Conservation (phyloP, 1,284 basidiomycete species). For the Amylostereum areolatum region DNA sequence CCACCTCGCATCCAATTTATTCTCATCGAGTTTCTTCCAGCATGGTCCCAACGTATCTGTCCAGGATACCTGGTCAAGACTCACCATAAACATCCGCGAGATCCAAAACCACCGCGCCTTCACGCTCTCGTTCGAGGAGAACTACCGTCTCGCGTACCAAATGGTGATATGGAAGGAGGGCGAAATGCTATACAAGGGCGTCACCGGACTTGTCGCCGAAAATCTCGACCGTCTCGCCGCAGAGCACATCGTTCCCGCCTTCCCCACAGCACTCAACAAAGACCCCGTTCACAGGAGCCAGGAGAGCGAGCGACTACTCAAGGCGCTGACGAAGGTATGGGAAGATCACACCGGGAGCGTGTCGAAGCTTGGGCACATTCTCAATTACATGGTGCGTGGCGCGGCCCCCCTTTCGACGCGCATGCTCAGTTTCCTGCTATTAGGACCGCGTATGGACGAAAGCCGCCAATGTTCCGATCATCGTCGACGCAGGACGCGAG, state of each 20-base stretch:
- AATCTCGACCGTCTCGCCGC: slow-evolving; percentile 82
- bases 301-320: slow-evolving; percentile 83
- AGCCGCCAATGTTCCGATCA: slow-evolving; percentile 66
- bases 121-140: slow-evolving; percentile 94
- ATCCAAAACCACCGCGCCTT: slow-evolving; percentile 95
- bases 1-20: slow-evolving; percentile 1
- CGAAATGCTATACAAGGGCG: slow-evolving; percentile 84
- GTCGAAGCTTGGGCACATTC: slow-evolving; percentile 83
- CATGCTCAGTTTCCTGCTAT: background rate
- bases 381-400: slow-evolving; percentile 91
- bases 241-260: slow-evolving; percentile 77
- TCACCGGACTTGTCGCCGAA: slow-evolving; percentile 72
- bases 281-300: slow-evolving; percentile 61
- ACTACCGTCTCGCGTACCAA: slow-evolving; percentile 92
- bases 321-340: slow-evolving; percentile 84
- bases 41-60: slow-evolving; percentile 64
- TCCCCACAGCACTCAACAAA: slow-evolving; percentile 54
- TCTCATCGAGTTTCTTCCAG: slow-evolving; percentile 26
- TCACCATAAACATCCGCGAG: slow-evolving; percentile 84
- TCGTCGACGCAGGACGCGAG: slow-evolving; percentile 78
- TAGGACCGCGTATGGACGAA: slow-evolving; percentile 88
- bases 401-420: background rate
- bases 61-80: slow-evolving; percentile 69
- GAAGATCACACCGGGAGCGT: slow-evolving; percentile 91
- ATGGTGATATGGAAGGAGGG: slow-evolving; percentile 89